A percentile compares a stretch with the other conserved stretches of the same genome.
These are phyloP conservation scores for Penicillium italicum DNA, from an alignment of 2,329 filamentous ascomycete species.

Conservation along the genomic window DNA sequence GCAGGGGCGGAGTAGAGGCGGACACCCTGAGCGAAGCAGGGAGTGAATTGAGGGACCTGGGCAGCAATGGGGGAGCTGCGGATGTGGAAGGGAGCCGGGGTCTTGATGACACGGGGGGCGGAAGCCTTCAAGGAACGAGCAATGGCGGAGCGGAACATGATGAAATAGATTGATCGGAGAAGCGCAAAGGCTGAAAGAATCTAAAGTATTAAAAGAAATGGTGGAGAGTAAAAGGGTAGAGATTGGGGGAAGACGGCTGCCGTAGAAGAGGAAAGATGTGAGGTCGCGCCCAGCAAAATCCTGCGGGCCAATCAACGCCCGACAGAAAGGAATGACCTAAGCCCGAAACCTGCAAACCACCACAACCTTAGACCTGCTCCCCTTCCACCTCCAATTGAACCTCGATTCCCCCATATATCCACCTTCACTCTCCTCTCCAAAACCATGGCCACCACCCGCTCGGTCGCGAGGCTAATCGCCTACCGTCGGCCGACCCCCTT, in stretches of 20 bases:
- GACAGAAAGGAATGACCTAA: constrained; percentile 43
- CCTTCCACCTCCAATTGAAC: constrained; percentile 23
- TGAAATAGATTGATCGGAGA: constrained; percentile 33
- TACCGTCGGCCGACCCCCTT: constrained; percentile 37
- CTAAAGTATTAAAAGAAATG: constrained; percentile 12
- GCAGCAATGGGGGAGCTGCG: constrained; percentile 57
- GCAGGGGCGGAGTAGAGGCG: constrained; percentile 83
- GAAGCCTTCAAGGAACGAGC: constrained; percentile 68
- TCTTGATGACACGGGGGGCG: constrained; percentile 49
- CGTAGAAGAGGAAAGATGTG: constrained; percentile 22
- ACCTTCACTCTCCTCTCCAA: constrained; percentile 15
- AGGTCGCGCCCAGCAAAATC: constrained; percentile 36
- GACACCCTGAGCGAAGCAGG: constrained; percentile 63
- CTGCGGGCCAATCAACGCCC: constrained; percentile 39
- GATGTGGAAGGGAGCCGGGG: constrained; percentile 58
- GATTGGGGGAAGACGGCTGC: constrained; percentile 17
- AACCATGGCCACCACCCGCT: constrained; percentile 45
- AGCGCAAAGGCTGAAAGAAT: constrained; percentile 20
- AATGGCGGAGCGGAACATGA: constrained; percentile 86
- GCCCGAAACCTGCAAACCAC: constrained; percentile 32
- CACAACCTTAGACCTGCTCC: constrained; percentile 24
- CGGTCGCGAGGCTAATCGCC: constrained; percentile 45
- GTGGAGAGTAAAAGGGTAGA: constrained; percentile 12
- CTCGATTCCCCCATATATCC: constrained; percentile 19
- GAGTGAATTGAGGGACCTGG: constrained; percentile 54